Base-by-base conservation (phyloP, 768 basidiomycete species). In the Ramaria sp. region DNA sequence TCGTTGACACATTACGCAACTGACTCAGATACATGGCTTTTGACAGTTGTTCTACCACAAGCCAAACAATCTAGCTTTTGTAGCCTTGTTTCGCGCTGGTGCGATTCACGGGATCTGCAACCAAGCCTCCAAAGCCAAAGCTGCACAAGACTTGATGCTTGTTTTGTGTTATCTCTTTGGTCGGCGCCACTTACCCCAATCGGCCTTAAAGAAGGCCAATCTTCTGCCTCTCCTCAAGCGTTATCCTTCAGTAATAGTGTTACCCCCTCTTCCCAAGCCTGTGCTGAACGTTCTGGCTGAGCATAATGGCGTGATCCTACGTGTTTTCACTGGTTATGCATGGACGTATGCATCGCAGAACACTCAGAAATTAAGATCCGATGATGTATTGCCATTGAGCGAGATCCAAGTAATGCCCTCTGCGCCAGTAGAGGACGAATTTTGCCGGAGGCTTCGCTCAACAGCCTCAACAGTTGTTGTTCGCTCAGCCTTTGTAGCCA, bases 1-100 rank as follows among this genome's bases (percentile, higher is more conserved):
- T 15, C 0, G 8, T 15, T 42, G 30, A 32, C 30, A 32, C 10
- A 32, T 5, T 32, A 5, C 30, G 30, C 30, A 32, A 32, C 5
- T 32, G 5, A 10, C 13, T 18, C 27, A 3, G 20, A 38, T 28
- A 12, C 15, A 32, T 54, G 4, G 43, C 27, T 20, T 18, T 3
- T 30, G 50, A 32, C 36, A 34, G 53, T 44, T 42, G 7, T 62
- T 59, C 70, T 80, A 82, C 60, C 77, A 78, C 0, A 83, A 87
- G 63, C 84, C 85, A 1, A 78, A 75, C 67, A 86, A 85, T 64
- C 71, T 87, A 37, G 83, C 84, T 0, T 65, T 86, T 2, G 76
- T 82, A 12, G 62, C 72, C 1, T 70, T 87, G 15, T 65, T 86
- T 42, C 76, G 76, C 34, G 67, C 67, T 3, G 84, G 83, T 7